Percentiles rank a stretch among this genome's conserved stretches.
phyloP scores from a whole-genome alignment of 2,329 filamentous ascomycete species.

The Rosellinia necatrix region DNA sequence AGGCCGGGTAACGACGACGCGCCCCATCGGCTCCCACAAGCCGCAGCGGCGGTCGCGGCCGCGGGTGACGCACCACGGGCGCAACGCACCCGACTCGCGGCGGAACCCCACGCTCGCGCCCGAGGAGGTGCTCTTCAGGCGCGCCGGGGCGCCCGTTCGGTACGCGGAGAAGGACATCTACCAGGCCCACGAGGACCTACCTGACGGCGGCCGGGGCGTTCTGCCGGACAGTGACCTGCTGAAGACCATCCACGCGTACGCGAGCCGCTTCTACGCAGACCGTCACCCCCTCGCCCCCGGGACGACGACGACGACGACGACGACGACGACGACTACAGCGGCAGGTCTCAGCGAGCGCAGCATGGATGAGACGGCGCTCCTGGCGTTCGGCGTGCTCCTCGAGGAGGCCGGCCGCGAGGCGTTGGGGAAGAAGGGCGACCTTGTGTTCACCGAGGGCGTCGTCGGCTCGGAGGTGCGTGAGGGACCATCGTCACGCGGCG shows the following conservation, averaged over 20 bases:
- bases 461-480: conserved; percentile 33
- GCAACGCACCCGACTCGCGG: conserved; percentile 32
- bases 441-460: conserved; percentile 70
- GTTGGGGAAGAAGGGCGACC: conserved; percentile 68
- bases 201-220: conserved; percentile 48
- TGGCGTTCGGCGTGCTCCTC: conserved; percentile 75
- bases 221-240: conserved; percentile 73
- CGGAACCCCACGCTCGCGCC: conserved; percentile 57
- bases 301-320: no score
- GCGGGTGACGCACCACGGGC: conserved; percentile 25
- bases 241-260: conserved; percentile 70
- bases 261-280: conserved; percentile 67
- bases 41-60: conserved; percentile 25
- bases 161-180: conserved; percentile 76
- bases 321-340: no score
- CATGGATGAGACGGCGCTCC: conserved; percentile 78
- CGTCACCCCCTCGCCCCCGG: conserved; percentile 43
- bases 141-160: conserved; percentile 65
- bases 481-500: conserved; percentile 11
- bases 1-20: conserved; percentile 45
- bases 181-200: conserved; percentile 63
- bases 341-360: conserved; percentile 58
- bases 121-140: conserved; percentile 73
- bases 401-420: conserved; percentile 69
- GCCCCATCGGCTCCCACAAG: conserved; percentile 33